Percentiles rank a stretch among this genome's conserved stretches.
These are phyloP conservation scores for Conticribra guillardii DNA, from an alignment of 108 stramenopile species.

Conservation along the genomic window DNA sequence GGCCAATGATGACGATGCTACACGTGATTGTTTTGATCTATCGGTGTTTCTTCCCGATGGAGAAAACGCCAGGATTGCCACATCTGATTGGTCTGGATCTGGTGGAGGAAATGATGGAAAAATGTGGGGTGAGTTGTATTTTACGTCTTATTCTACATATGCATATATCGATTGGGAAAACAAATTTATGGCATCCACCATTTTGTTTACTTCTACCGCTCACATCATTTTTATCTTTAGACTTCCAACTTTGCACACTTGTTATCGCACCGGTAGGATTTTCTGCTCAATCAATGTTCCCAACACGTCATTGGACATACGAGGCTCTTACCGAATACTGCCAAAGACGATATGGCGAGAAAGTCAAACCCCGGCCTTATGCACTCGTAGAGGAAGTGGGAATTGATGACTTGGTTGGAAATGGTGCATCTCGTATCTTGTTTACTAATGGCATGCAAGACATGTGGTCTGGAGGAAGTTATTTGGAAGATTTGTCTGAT, in stretches of 20 bases:
- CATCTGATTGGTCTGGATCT: slow-evolving; percentile 72
- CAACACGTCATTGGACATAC: slow-evolving; percentile 63
- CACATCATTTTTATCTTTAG: not conserved
- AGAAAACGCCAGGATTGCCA: slow-evolving; percentile 57
- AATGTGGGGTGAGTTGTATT: slow-evolving; percentile 64
- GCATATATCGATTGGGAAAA: not conserved
- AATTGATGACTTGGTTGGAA: slow-evolving; percentile 60
- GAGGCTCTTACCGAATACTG: slow-evolving; percentile 59
- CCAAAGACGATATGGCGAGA: slow-evolving; percentile 54
- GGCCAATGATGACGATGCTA: slow-evolving; percentile 20
- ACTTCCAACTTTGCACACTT: slow-evolving; percentile 75
- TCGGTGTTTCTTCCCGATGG: slow-evolving; percentile 64
- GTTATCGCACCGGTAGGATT: slow-evolving; percentile 75
- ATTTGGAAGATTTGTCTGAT: slow-evolving; percentile 49
- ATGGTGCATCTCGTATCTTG: slow-evolving; percentile 55
- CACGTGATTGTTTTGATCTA: slow-evolving; percentile 67
- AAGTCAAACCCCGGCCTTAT: slow-evolving; percentile 62
- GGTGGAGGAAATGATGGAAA: slow-evolving; percentile 64
- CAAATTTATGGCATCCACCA: too few species aligned
- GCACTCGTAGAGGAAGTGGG: slow-evolving; percentile 54
- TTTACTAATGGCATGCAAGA: slow-evolving; percentile 82
- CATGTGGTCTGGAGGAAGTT: slow-evolving; percentile 60
- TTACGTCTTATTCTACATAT: too few species aligned
- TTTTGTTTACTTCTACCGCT: not conserved
- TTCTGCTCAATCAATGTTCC: slow-evolving; percentile 71